Evolutionary conservation across 768 basidiomycete species (phyloP), one percentile per base, ranked within the genome.

Genomic region (Mycena belliarum): DNA sequence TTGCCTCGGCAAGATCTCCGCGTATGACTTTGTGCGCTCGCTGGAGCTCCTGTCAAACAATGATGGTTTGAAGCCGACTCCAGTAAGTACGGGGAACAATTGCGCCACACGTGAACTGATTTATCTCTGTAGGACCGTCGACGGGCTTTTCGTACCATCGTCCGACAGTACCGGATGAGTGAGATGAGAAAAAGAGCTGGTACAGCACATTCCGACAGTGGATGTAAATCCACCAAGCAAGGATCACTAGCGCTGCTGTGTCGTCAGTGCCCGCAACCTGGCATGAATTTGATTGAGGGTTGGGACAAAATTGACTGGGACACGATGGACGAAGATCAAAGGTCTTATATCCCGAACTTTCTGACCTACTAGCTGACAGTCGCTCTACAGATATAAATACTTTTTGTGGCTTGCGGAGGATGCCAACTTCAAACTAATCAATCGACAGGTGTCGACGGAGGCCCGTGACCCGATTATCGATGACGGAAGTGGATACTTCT

Each of bases 241-340:
- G 58, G 53, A 14, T 46, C 37, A 43, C 49, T 63, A 1, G 53
- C 59, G 15, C 10, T 63, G 9, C 32, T 4, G 3, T 63, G 61
- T 20, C 41, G 18, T 0, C 53, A 53, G 0, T 63, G 61, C 23
- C 61, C 61, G 0, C 48, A 43, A 2, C 53, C 58, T 0, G 48
- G 15, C 1, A 37, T 37, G 0, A 62, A 62, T 14, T 32, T 62
- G 0, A 46, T 57, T 0, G 20, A 24, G 2, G 52, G 43, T 6
- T 63, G 58, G 58, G 25, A 49, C 8, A 7, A 52, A 18, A 51
- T 51, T 6, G 32, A 51, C 11, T 51, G 50, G 50, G 50, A 41
- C 1, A 21, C 16, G 4, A 51, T 51, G 50, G n/a, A 12, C n/a
- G 50, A 51, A 16, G 50, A 51, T 18, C 50, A 21, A 4, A 25